Evolutionary conservation across 2,329 filamentous ascomycete species (phyloP).

Genomic region (Alternaria angustiovoidea): DNA sequence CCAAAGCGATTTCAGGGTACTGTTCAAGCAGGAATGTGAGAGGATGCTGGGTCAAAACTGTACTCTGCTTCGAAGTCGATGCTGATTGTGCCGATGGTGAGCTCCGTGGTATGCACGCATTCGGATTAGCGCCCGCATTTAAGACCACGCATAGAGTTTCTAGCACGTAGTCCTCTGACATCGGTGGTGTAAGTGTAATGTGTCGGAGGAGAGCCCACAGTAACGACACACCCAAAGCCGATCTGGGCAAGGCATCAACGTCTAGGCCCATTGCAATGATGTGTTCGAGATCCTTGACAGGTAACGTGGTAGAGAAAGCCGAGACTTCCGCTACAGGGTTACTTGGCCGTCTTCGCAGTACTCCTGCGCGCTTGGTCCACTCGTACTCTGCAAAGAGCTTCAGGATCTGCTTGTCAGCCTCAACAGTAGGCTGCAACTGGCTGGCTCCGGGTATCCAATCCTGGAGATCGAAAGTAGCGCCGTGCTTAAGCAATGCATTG

Average conservation of each 20-base stretch:
- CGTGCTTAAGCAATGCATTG: constrained; percentile 34
- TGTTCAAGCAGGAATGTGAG: constrained; percentile 38
- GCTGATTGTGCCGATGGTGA: constrained; percentile 18
- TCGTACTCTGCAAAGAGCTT: constrained; percentile 39
- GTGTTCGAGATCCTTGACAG: constrained; percentile 28
- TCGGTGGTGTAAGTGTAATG: constrained; percentile 18
- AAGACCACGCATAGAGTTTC: constrained; percentile 30
- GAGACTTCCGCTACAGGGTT: constrained; percentile 9
- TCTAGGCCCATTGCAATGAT: constrained; percentile 39
- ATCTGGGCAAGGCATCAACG: constrained; percentile 28
- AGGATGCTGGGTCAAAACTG: constrained; percentile 26
- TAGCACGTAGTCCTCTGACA: constrained; percentile 28
- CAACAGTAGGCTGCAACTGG: constrained; percentile 14
- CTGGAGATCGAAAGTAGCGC: constrained; percentile 36
- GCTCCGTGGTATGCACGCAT: constrained; percentile 24
- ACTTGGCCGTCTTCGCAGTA: constrained; percentile 28
- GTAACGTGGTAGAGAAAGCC: constrained; percentile 29
- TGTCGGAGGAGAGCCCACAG: constrained; percentile 38
- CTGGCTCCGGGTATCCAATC: constrained; percentile 33
- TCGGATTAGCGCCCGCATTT: constrained; percentile 28
- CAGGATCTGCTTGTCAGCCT: constrained; percentile 26
- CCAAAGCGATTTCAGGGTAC: constrained; percentile 29
- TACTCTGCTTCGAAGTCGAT: constrained; percentile 11
- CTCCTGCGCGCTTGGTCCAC: constrained; percentile 32
- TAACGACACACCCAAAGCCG: constrained; percentile 24